These are phyloP conservation scores for Helicosporidium sp. DNA, from an alignment of 139 green algal species.

Conservation along the genomic window DNA sequence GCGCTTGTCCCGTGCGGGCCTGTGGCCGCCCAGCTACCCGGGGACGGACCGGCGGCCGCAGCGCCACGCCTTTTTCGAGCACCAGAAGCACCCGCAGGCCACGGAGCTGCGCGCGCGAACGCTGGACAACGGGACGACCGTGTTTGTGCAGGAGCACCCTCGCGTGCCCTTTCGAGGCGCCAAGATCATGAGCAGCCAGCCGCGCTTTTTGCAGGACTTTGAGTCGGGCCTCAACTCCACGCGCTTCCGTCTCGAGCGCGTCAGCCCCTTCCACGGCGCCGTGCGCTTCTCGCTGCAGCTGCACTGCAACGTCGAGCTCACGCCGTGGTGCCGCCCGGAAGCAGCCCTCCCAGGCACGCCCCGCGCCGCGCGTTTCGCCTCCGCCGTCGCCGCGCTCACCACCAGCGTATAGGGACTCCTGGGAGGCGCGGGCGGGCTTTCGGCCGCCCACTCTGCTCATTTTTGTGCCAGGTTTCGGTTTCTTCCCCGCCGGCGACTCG, in stretches of 20 bases:
- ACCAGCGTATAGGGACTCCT: no score
- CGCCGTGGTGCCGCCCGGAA: slow-evolving; percentile 11
- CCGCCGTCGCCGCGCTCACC: no score
- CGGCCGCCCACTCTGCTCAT: no score
- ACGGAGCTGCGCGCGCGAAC: slow-evolving; percentile 7
- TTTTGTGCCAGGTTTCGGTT: no score
- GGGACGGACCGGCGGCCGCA: background rate
- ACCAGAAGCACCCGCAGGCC: slow-evolving; percentile 15
- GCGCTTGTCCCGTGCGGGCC: slow-evolving; percentile 6
- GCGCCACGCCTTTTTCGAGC: slow-evolving; percentile 10
- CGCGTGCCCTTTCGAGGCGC: slow-evolving; percentile 4
- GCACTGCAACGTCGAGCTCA: slow-evolving; percentile 6
- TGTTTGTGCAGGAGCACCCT: slow-evolving; percentile 5
- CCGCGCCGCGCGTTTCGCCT: no score
- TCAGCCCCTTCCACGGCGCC: slow-evolving; percentile 5
- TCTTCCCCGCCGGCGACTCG: no score
- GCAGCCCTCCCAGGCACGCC: no score
- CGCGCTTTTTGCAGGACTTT: slow-evolving; percentile 4
- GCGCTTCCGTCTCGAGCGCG: no score
- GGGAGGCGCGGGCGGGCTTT: no score
- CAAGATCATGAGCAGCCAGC: slow-evolving; percentile 18
- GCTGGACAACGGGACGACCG: background rate
- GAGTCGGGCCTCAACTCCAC: slow-evolving; percentile 11
- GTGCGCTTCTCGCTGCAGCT: slow-evolving; percentile 3
- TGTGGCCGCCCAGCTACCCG: slow-evolving; percentile 16